These are phyloP conservation scores for Ettlia oleoabundans DNA, from an alignment of 139 green algal species.

Conservation along the genomic window DNA sequence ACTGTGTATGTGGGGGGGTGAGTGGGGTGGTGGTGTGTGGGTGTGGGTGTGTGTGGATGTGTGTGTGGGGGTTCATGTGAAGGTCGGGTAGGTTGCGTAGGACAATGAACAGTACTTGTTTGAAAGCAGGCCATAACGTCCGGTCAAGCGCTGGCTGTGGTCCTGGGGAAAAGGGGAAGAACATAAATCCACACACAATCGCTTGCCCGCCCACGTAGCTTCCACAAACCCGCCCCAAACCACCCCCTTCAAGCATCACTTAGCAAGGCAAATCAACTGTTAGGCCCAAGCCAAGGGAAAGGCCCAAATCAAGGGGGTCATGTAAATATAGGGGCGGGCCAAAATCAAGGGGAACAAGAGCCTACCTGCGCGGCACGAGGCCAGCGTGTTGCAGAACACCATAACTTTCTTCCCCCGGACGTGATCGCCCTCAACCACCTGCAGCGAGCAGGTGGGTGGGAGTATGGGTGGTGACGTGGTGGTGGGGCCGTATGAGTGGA, in stretches of 20 bases:
- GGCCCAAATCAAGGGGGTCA: too few relatives aligned
- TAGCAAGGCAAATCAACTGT: background rate
- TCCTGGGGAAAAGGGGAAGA: background rate
- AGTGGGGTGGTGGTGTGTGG: background rate
- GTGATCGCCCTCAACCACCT: conserved; percentile 63
- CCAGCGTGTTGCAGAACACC: conserved; percentile 97
- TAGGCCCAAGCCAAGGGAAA: too few relatives aligned
- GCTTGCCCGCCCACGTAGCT: background rate
- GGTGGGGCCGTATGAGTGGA: background rate
- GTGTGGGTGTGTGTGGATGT: too few relatives aligned
- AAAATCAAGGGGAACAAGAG: too few relatives aligned
- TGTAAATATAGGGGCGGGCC: too few relatives aligned
- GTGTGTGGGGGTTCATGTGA: too few relatives aligned
- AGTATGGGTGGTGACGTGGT: background rate
- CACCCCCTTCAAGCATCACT: too few relatives aligned
- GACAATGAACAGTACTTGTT: too few relatives aligned
- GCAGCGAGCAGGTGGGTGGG: background rate
- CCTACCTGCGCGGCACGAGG: conserved; percentile 65
- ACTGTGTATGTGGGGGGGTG: background rate
- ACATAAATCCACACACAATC: too few relatives aligned
- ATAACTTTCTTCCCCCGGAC: conserved; percentile 61
- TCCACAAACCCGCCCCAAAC: background rate
- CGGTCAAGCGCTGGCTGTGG: too few relatives aligned
- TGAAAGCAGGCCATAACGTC: too few relatives aligned
- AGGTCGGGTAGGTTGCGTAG: too few relatives aligned